These are phyloP conservation scores for Rhodofomes roseus DNA, from an alignment of 1,284 basidiomycete species.

Conservation along the genomic window DNA sequence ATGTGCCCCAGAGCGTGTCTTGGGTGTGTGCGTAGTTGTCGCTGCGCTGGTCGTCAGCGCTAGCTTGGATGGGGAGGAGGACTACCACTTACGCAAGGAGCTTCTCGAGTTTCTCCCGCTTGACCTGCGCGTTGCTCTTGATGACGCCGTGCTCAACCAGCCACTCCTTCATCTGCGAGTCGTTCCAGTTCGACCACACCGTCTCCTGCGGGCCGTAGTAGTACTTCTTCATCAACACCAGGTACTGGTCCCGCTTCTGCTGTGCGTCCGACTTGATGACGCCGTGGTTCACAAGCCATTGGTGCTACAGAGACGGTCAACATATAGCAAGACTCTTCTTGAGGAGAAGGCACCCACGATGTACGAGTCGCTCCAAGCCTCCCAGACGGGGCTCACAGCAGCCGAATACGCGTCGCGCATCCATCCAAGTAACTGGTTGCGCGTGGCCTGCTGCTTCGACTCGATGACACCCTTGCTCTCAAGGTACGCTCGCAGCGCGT, in stretches of 20 bases:
- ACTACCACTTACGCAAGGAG: constrained; percentile 56
- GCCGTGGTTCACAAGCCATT: constrained; percentile 83
- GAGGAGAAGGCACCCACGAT: constrained; percentile 47
- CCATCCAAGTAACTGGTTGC: constrained; percentile 64
- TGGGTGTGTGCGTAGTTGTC: constrained; percentile 74
- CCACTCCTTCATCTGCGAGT: constrained; percentile 67
- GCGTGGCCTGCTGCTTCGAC: constrained; percentile 56
- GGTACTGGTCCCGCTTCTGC: constrained; percentile 68
- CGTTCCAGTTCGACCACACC: constrained; percentile 71
- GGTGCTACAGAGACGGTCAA: constrained; percentile 39
- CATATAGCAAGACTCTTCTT: background rate
- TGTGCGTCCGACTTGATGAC: constrained; percentile 57
- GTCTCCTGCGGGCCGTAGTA: constrained; percentile 63
- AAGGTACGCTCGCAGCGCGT: constrained; percentile 64
- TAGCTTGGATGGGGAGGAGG: too few species aligned
- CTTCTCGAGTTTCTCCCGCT: constrained; percentile 75
- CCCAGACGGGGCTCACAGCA: constrained; percentile 64
- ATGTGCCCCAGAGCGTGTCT: constrained; percentile 67
- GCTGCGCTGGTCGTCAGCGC: constrained; percentile 30
- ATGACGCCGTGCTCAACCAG: constrained; percentile 66
- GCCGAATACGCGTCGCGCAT: constrained; percentile 70
- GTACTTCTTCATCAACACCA: constrained; percentile 71
- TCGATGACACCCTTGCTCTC: constrained; percentile 73
- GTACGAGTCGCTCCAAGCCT: constrained; percentile 83
- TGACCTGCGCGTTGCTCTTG: constrained; percentile 67